Conservation (phyloP, 2,329 filamentous ascomycete genomes). For the Cladobotryum protrusum region DNA sequence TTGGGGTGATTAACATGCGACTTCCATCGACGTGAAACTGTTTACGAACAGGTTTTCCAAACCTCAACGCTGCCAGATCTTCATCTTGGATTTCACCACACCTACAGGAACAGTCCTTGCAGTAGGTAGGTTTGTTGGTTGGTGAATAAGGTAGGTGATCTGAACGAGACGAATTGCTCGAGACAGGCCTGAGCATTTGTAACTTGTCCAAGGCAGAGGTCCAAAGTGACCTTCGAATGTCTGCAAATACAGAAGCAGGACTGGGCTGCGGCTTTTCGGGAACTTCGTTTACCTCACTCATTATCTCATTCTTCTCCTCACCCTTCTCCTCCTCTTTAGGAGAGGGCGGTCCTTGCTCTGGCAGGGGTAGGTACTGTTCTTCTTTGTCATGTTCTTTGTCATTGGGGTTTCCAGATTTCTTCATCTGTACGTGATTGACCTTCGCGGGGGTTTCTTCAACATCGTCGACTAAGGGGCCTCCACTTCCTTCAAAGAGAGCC, state of each 20-base stretch:
- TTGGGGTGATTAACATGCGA: slow-evolving; percentile 67
- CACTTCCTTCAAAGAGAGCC: not conserved
- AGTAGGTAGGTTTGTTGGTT: slow-evolving; percentile 23
- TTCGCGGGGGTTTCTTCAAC: slow-evolving; percentile 18
- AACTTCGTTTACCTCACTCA: slow-evolving; percentile 16
- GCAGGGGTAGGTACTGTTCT: slow-evolving; percentile 1
- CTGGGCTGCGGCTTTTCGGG: slow-evolving; percentile 26
- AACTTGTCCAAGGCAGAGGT: slow-evolving; percentile 29
- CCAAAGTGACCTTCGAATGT: slow-evolving; percentile 29
- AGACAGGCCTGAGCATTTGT: slow-evolving; percentile 31
- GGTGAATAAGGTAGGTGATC: slow-evolving; percentile 19
- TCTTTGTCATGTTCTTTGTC: slow-evolving; percentile 19
- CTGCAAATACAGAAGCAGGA: slow-evolving; percentile 30
- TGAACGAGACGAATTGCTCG: slow-evolving; percentile 22
- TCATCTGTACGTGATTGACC: slow-evolving; percentile 24
- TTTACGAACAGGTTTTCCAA: slow-evolving; percentile 55
- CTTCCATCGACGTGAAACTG: slow-evolving; percentile 52
- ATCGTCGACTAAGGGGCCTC: slow-evolving; percentile 12
- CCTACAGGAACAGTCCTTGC: slow-evolving; percentile 32
- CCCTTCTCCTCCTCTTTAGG: slow-evolving; percentile 14
- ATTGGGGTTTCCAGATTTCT: slow-evolving; percentile 26
- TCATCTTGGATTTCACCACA: slow-evolving; percentile 38
- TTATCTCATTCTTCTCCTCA: slow-evolving; percentile 14
- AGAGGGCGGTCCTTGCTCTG: slow-evolving; percentile 13
- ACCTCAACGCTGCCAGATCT: slow-evolving; percentile 49